These are phyloP conservation scores for Peniophora sp. DNA, from an alignment of 1,284 basidiomycete genomes.

Conservation along the genomic window DNA sequence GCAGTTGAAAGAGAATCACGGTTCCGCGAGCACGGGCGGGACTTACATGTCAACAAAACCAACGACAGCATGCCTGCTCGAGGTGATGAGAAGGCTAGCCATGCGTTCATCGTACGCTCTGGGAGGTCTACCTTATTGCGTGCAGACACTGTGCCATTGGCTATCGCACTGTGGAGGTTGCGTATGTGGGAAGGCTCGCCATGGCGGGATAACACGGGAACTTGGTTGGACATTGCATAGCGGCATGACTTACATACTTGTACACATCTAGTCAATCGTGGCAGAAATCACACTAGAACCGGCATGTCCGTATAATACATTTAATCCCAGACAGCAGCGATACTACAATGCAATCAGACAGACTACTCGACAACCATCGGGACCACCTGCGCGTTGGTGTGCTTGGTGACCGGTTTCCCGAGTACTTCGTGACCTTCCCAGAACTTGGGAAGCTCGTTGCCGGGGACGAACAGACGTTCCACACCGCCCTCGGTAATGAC, in stretches of 20 bases:
- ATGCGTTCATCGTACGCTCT: constrained; percentile 61
- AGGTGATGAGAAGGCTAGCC: constrained; percentile 43
- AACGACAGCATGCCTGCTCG: constrained; percentile 1
- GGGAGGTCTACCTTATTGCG: constrained; percentile 36
- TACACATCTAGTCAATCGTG: too few species aligned
- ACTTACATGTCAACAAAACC: not conserved
- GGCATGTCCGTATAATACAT: too few species aligned
- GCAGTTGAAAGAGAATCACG: constrained; percentile 33
- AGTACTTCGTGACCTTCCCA: constrained; percentile 78
- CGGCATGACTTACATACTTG: not conserved
- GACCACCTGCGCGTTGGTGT: constrained; percentile 27
- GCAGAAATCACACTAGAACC: too few species aligned
- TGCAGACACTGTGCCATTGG: constrained; percentile 53
- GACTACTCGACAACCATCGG: constrained; percentile 56
- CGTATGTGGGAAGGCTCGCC: constrained; percentile 60
- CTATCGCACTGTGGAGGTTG: constrained; percentile 67
- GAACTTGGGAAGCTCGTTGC: constrained; percentile 81
- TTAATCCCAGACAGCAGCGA: too few species aligned
- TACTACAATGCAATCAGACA: too few species aligned
- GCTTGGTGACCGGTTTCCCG: constrained; percentile 26
- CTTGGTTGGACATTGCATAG: constrained; percentile 9
- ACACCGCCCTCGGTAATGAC: constrained; percentile 92
- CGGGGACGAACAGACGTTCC: constrained; percentile 92
- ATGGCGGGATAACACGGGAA: constrained; percentile 17
- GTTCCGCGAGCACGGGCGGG: constrained; percentile 13